Evolutionary conservation across 768 basidiomycete species (phyloP).

Genomic region (Lactarius quietus): DNA sequence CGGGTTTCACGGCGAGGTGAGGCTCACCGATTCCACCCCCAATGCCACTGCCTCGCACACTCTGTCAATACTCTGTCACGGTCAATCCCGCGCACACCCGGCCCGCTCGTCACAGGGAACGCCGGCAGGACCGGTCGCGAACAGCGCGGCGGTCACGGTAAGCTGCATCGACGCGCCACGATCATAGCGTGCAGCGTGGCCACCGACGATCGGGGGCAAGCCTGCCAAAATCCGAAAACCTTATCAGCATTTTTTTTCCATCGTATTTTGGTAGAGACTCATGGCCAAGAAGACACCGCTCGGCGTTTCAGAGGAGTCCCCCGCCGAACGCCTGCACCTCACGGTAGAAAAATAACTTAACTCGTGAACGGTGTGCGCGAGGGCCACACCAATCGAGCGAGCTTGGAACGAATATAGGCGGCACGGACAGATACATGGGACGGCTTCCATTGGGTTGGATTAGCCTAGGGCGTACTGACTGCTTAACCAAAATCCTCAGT

Average conservation of each 20-base stretch:
- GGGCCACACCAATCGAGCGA: no score
- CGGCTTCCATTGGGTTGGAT: no score
- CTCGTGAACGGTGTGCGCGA: no score
- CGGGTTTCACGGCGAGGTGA: conserved; percentile 53
- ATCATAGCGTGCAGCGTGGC: conserved; percentile 54
- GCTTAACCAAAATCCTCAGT: no score
- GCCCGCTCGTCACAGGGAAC: conserved; percentile 66
- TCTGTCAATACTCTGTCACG: no score
- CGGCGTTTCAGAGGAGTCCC: no score
- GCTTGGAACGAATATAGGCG: no score
- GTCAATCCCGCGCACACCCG: conserved; percentile 53
- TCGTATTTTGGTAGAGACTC: conserved; percentile 10
- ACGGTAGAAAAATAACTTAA: no score
- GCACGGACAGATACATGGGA: no score
- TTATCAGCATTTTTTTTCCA: conserved; percentile 38
- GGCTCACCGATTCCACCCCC: no score
- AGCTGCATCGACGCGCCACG: no score
- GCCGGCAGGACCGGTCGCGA: conserved; percentile 41
- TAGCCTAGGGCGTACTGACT: no score
- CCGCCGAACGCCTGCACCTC: conserved; percentile 59
- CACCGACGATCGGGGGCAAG: conserved; percentile 57
- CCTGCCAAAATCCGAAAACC: conserved; percentile 55
- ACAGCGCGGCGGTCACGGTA: conserved; percentile 38
- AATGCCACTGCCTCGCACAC: conserved; percentile 13
- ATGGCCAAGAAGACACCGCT: conserved; percentile 52